Evolutionary conservation across 352 stramenopile genomes (phyloP), one percentile per base, ranked within the genome.

Genomic region (Globisporangium recalcitrans): DNA sequence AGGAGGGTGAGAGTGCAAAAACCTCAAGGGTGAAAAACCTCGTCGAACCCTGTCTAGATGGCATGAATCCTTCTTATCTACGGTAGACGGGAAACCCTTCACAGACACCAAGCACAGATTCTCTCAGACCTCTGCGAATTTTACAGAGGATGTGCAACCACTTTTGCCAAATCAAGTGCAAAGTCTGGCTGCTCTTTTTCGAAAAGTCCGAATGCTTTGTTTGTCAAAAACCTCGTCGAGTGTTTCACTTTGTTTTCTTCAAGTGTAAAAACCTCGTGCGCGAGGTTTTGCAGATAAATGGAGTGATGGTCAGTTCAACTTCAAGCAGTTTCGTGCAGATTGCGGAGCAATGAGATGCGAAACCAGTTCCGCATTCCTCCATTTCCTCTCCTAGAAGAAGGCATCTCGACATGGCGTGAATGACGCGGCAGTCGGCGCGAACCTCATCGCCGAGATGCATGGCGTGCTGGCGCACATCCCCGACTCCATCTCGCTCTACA

Each of bases 401-500:
- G 2, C 16, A 13, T 0, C 19, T 14, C 54, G 2, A 19, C 10
- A 63, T 54, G 53, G 55, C 1, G 26, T 4, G 32, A 47, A 32
- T 40, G 36, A 55, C 27, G 38, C 3, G n/a, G 60, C 51, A 13
- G 60, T 52, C 1, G 64, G 66, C 24, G 59, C 70, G 10, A 76
- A 53, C 51, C 64, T 90, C 52, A 68, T 88, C 31, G 44, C 55
- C 31, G 85, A 93, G 71, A 91, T 93, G 74, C 75, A 90, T 51
- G 58, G 53, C 22, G 79, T 92, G 42, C 52, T 91, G 27, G 69
- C 70, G n/a, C 79, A 88, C 59, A 83, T 88, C 13, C 85, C 85
- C 4, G 80, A 90, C 24, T 63, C 75, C 21, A 86, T 91, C 51
- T 84, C 79, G 36, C 68, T 91, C 29, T 93, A 90, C 71, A 79